Percentiles rank a stretch among this genome's conserved stretches.
phyloP scores from a whole-genome alignment of 1,139 yeast species.

The Hyphopichia pseudoburtonii region DNA sequence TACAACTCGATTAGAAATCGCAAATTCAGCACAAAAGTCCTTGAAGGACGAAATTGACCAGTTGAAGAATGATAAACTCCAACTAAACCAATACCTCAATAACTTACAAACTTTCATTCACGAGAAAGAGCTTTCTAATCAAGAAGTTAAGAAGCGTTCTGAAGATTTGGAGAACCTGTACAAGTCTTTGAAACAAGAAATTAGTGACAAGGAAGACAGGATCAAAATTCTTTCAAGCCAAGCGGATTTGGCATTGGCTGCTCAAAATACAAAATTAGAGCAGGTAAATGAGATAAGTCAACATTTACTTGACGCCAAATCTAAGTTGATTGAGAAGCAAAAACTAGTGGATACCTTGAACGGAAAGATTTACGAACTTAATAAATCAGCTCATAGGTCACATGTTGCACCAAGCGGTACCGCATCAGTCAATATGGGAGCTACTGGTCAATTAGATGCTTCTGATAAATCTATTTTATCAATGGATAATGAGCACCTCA shows the following conservation, averaged over 20 bases:
- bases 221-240: conserved; percentile 47
- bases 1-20: conserved; percentile 54
- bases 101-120: conserved; percentile 61
- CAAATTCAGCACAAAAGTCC: conserved; percentile 51
- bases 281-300: conserved; percentile 51
- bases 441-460: background rate
- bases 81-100: conserved; percentile 58
- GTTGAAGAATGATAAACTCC: conserved; percentile 58
- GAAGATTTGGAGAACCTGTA: conserved; percentile 50
- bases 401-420: background rate
- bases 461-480: conserved; percentile 7
- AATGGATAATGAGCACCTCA: conserved; percentile 34
- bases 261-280: conserved; percentile 69
- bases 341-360: conserved; percentile 25
- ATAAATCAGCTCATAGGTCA: too few species aligned
- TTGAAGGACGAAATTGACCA: conserved; percentile 54
- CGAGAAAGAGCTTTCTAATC: conserved; percentile 58
- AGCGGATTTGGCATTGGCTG: conserved; percentile 56
- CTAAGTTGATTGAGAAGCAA: conserved; percentile 35
- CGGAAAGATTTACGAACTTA: conserved; percentile 20
- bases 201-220: conserved; percentile 52
- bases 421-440: background rate
- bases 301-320: conserved; percentile 42
- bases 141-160: conserved; percentile 53
- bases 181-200: conserved; percentile 51